phyloP scores from a whole-genome alignment of 306 rosid genomes.

The Gastrolobium bilobum region DNA sequence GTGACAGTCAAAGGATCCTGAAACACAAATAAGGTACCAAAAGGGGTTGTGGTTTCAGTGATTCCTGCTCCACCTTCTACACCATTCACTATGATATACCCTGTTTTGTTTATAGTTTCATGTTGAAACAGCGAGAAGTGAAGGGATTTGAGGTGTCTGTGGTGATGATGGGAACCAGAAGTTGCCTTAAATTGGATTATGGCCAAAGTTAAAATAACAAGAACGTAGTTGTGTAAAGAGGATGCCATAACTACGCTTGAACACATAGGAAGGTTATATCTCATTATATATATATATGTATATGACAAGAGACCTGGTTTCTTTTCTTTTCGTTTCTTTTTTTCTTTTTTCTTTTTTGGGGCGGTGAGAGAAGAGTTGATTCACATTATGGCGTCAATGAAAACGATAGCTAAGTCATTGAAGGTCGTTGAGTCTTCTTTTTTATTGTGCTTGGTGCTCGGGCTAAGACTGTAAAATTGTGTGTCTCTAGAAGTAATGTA shows the following conservation, averaged over 20 bases:
- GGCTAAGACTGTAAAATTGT: no score
- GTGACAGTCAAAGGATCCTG: constrained; percentile 69
- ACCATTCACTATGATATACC: constrained; percentile 67
- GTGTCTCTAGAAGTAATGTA: no score
- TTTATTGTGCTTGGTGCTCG: background rate
- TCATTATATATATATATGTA: background rate
- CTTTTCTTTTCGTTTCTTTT: no score
- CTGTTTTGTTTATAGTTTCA: constrained; percentile 79
- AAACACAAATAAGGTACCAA: constrained; percentile 73
- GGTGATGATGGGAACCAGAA: constrained; percentile 43
- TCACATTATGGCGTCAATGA: constrained; percentile 40
- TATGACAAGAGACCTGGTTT: no score
- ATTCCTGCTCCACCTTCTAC: constrained; percentile 54
- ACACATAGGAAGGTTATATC: background rate
- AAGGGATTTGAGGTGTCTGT: constrained; percentile 55
- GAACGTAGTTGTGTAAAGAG: background rate
- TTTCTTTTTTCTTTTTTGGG: no score
- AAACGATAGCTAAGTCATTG: constrained; percentile 32
- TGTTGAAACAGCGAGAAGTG: constrained; percentile 79
- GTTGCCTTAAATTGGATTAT: constrained; percentile 33
- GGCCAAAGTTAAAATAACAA: constrained; percentile 43
- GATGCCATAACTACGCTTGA: constrained; percentile 39
- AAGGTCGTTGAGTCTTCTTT: background rate
- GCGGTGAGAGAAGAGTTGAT: background rate
- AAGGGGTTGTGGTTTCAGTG: constrained; percentile 68